Conservation (phyloP, 108 stramenopile species). For the Nannochloropsis gaditana region DNA sequence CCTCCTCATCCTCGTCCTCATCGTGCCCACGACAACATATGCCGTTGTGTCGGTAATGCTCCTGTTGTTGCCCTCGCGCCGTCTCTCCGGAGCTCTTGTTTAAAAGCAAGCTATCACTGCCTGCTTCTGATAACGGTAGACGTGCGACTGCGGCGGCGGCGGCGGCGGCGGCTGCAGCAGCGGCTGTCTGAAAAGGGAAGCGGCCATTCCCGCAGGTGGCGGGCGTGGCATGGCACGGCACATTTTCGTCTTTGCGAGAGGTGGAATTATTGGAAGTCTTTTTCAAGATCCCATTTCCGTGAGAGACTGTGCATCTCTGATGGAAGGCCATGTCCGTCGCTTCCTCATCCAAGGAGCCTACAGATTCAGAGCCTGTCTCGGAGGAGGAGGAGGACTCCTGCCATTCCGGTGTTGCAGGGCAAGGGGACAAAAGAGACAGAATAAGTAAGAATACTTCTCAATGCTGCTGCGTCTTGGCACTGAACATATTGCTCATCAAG, state of each 20-base stretch:
- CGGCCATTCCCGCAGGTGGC: no score
- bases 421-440: no score
- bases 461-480: no score
- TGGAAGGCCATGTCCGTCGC: background rate
- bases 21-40: background rate
- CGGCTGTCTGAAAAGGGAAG: background rate
- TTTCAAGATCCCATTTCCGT: background rate
- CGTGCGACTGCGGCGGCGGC: background rate
- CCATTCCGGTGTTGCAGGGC: no score
- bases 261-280: background rate
- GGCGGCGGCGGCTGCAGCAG: background rate
- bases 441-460: no score
- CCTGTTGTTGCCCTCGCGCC: background rate
- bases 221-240: background rate
- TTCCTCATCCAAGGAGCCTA: background rate
- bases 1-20: background rate
- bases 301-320: background rate
- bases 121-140: background rate
- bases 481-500: no score
- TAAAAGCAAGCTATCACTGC: no score
- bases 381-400: background rate
- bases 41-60: background rate
- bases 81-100: background rate
- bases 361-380: background rate
- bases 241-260: background rate